Evolutionary conservation across 139 green algal genomes (phyloP), one percentile per base, ranked within the genome.

Genomic region (Yamagishiella unicocca): DNA sequence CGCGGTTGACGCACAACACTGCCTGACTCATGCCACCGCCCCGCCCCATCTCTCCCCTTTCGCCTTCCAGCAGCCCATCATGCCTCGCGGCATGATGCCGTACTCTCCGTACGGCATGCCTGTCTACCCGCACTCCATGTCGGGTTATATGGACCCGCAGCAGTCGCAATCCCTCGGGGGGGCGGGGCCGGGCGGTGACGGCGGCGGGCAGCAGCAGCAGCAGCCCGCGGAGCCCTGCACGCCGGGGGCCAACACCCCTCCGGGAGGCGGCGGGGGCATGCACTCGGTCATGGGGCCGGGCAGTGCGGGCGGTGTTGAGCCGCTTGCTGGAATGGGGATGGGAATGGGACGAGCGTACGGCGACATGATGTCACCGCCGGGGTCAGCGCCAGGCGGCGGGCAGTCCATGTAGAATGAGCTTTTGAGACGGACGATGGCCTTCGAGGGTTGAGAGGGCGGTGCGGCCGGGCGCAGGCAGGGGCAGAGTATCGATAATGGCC

Each of bases 41-140:
- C n/a, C n/a, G n/a, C n/a, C n/a, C n/a, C n/a, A n/a, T 58, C 50
- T 17, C 50, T 58, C 17, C 17, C 58, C 22, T 6, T 67, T 31
- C 6, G 17, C 58, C 58, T n/a, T 22, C 17, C 62, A 6, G n/a
- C 62, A 71, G 62, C 8, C 29, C n/a, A n/a, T 71, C 38, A 78
- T 54, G 37, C 70, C 70, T 17, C 70, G 70, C 9, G 35, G 70
- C 70, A 78, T 78, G 70, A 55, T 78, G 70, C 42, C 40, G 29
- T 71, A 71, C 62, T 35, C 37, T 55, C 70, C 70, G 37, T 78
- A 78, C 40, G 70, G 70, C 25, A 78, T 78, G 70, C 8, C 70
- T 25, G 7, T 53, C 38, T 78, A 55, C 42, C 25, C 40, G 14
- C 40, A 78, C 70, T 22, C 29, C 38, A 78, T 78, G 70, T 22